Percentiles rank a stretch among this genome's conserved stretches.
Evolutionary conservation across 495 filamentous ascomycete species (phyloP).

Genomic region (Penicillium bialowiezense): DNA sequence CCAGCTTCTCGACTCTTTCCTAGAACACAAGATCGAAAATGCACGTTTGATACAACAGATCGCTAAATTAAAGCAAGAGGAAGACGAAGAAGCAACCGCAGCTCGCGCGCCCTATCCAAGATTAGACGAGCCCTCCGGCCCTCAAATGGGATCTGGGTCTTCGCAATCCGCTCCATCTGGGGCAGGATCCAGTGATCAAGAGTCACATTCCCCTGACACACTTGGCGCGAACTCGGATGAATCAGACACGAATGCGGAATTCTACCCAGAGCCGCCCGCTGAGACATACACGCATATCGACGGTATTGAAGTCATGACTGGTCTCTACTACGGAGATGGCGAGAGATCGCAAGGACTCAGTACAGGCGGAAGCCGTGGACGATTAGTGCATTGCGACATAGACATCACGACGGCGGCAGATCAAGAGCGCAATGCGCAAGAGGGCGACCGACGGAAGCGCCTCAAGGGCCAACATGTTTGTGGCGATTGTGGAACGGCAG

Average conservation of each 20-base stretch:
- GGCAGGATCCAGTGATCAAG: conserved; percentile 24
- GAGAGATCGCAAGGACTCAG: conserved; percentile 87
- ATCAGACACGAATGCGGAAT: conserved; percentile 65
- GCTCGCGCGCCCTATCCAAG: conserved; percentile 10
- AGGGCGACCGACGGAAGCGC: conserved; percentile 84
- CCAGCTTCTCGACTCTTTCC: conserved; percentile 81
- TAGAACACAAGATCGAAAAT: conserved; percentile 98
- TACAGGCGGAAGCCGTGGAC: conserved; percentile 75
- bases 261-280: conserved; percentile 70
- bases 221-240: conserved; percentile 63
- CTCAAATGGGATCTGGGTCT: neutral
- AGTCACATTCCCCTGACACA: conserved; percentile 45
- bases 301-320: conserved; percentile 91
- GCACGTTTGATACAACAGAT: conserved; percentile 82
- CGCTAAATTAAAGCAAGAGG: conserved; percentile 79
- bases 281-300: conserved; percentile 76
- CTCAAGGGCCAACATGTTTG: conserved; percentile 96
- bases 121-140: conserved; percentile 2
- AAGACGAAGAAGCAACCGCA: conserved; percentile 68
- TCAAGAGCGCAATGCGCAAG: conserved; percentile 35
- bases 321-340: conserved; percentile 81
- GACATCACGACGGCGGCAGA: conserved; percentile 84
- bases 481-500: conserved; percentile 90
- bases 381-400: conserved; percentile 78
- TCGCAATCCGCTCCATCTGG: conserved; percentile 6